A percentile compares a stretch with the other conserved stretches of the same genome.
These are phyloP conservation scores for Globisporangium abappressorium DNA, from an alignment of 352 stramenopile species.

Conservation along the genomic window DNA sequence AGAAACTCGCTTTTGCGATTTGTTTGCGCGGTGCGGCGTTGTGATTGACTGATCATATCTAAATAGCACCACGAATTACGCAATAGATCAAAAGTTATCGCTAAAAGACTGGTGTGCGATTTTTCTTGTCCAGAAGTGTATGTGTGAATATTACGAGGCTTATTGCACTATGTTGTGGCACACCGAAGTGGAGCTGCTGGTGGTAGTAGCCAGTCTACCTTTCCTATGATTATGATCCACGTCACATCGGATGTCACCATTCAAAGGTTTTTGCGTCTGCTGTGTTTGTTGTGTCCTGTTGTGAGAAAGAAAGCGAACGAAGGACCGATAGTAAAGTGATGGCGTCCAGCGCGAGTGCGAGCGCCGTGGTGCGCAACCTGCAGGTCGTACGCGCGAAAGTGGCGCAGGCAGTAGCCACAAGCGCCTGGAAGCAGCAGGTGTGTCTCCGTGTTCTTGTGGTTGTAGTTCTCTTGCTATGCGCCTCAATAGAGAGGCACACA, in stretches of 20 bases:
- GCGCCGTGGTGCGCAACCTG: constrained; percentile 55
- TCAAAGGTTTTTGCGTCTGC: not conserved
- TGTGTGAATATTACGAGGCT: not conserved
- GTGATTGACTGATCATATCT: no score
- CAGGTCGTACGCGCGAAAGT: constrained; percentile 56
- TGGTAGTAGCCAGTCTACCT: not conserved
- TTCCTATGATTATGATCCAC: not conserved
- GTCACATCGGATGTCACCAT: not conserved
- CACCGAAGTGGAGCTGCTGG: not conserved
- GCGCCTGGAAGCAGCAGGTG: constrained; percentile 45
- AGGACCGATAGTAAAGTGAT: constrained; percentile 2
- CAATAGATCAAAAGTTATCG: no score
- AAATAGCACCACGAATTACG: no score
- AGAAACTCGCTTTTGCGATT: no score
- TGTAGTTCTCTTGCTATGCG: not conserved
- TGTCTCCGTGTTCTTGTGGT: not conserved
- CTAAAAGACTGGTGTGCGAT: no score
- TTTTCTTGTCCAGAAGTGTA: no score
- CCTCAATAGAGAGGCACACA: not conserved
- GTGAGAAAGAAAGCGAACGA: not conserved
- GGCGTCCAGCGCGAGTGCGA: constrained; percentile 11
- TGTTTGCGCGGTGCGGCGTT: no score
- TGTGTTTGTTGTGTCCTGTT: not conserved
- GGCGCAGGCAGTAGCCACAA: constrained; percentile 52
- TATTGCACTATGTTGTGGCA: not conserved